Evolutionary conservation across 1,284 basidiomycete genomes (phyloP).

Genomic region (Hemileccinum hortonii): DNA sequence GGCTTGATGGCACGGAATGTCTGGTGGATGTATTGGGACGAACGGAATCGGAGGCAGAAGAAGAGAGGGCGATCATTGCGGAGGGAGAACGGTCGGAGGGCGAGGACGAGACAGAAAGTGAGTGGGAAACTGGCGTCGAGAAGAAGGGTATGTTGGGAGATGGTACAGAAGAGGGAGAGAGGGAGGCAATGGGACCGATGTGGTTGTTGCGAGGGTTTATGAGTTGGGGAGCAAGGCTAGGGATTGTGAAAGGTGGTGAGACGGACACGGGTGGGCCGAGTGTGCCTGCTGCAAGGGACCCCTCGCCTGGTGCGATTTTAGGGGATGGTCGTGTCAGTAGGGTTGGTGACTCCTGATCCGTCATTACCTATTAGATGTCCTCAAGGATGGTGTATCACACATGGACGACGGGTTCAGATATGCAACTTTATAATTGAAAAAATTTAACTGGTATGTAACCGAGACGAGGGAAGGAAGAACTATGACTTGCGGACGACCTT

Average conservation of each 20-base stretch:
- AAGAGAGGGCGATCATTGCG: constrained; percentile 47
- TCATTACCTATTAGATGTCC: constrained; percentile 3
- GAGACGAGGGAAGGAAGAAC: neutral
- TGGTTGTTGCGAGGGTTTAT: constrained; percentile 74
- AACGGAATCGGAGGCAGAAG: constrained; percentile 73
- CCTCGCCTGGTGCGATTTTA: constrained; percentile 18
- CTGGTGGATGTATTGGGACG: constrained; percentile 66
- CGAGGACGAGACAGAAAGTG: constrained; percentile 39
- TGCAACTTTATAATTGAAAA: constrained; percentile 7
- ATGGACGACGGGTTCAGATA: constrained; percentile 3
- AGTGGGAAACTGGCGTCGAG: constrained; percentile 21
- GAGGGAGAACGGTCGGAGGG: constrained; percentile 27
- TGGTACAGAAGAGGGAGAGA: constrained; percentile 49
- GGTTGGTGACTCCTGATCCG: constrained; percentile 8
- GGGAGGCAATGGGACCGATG: constrained; percentile 62
- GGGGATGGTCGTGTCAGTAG: constrained; percentile 3
- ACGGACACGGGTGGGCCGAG: constrained; percentile 16
- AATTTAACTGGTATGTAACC: constrained; percentile 3
- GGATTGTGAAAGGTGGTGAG: constrained; percentile 31
- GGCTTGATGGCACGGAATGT: constrained; percentile 57
- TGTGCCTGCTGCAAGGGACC: constrained; percentile 24
- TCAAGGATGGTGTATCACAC: constrained; percentile 16
- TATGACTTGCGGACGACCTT: constrained; percentile 46
- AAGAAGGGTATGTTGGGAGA: constrained; percentile 18
- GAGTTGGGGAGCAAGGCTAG: constrained; percentile 58